phyloP scores from a whole-genome alignment of 208 protist genomes.

The Trypanosoma mega region DNA sequence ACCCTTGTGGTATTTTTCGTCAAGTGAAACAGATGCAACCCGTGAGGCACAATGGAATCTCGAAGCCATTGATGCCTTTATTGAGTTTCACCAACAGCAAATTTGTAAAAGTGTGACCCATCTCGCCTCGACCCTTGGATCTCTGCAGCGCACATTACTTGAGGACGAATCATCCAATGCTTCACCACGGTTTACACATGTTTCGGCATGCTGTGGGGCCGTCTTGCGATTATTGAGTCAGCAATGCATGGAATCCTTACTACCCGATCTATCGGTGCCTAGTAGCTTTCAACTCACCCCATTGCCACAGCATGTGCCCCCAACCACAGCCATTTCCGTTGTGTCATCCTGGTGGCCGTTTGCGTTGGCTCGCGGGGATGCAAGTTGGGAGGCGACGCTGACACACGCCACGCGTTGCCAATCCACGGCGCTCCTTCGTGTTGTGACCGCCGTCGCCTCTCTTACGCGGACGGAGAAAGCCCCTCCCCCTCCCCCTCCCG shows the following conservation, averaged over 20 bases:
- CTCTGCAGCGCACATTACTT: not conserved
- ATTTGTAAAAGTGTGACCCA: constrained; percentile 9
- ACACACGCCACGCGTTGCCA: not conserved
- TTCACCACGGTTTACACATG: not conserved
- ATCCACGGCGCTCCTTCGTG: constrained; percentile 9
- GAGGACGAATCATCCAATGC: not conserved
- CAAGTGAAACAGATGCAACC: not conserved
- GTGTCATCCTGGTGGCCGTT: not conserved
- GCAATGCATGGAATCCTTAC: not conserved
- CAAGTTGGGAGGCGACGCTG: too few relatives aligned
- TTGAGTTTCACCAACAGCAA: constrained; percentile 1
- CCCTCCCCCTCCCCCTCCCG: not conserved
- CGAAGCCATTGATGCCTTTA: constrained; percentile 6
- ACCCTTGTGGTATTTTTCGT: not conserved
- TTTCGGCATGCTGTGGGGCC: not conserved
- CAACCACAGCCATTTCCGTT: not conserved
- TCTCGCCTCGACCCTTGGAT: not conserved
- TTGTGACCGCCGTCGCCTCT: constrained; percentile 13
- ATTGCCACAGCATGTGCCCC: not conserved
- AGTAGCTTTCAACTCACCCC: not conserved
- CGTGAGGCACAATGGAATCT: not conserved
- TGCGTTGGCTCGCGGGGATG: not conserved
- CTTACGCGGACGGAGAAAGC: not conserved
- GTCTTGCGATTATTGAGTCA: not conserved
- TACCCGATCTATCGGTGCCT: not conserved